Conservation (phyloP, 129 eudicot genomes). For the Pittosporum tobira region DNA sequence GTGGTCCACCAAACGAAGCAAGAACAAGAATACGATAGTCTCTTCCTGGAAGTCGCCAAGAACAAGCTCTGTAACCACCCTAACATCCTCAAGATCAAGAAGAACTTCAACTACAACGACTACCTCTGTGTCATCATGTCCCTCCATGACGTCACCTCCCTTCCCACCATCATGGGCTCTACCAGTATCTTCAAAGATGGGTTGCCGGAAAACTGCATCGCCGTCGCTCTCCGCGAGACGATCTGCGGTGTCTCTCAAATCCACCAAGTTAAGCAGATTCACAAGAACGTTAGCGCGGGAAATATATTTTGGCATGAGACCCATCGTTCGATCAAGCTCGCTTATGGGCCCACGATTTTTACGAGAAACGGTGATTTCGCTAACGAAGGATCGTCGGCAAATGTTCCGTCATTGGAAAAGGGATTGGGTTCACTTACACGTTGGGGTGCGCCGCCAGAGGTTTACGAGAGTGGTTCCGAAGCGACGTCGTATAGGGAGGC, state of each 20-base stretch:
- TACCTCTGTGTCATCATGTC: background rate
- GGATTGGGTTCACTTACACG: background rate
- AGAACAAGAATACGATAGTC: no score
- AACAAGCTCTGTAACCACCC: no score
- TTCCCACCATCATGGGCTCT: background rate
- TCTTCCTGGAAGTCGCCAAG: no score
- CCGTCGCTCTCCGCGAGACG: background rate
- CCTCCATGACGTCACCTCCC: background rate
- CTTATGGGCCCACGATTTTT: background rate
- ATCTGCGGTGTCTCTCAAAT: background rate
- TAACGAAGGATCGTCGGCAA: background rate
- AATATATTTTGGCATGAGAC: background rate
- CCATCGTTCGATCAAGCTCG: background rate
- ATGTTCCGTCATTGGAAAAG: background rate
- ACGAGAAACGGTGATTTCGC: background rate
- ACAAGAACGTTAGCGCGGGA: constrained; percentile 7
- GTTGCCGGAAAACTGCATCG: background rate
- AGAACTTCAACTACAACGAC: no score
- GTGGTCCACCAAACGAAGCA: background rate
- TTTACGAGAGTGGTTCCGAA: background rate
- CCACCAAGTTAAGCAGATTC: background rate
- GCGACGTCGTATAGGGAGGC: background rate
- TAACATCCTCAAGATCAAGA: no score
- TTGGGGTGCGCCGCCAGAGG: constrained; percentile 13
- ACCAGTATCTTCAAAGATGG: background rate